phyloP scores from a whole-genome alignment of 257 asterid species.

The Solanum appendiculatum region DNA sequence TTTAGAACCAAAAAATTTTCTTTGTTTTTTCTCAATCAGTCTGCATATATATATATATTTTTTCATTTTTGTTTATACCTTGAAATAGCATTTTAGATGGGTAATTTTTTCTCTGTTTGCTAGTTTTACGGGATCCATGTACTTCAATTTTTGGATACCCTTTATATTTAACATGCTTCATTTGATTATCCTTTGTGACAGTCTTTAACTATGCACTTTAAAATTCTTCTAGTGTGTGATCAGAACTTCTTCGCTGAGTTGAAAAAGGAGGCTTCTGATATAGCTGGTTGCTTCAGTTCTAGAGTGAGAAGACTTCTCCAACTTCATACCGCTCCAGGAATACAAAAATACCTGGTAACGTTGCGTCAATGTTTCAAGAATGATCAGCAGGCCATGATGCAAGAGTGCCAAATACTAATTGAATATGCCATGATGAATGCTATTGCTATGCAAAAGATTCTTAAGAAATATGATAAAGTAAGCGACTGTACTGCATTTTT shows the following conservation, averaged over 20 bases:
- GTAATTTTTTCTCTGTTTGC: not conserved
- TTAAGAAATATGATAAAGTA: conserved; percentile 89
- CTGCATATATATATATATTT: too few species aligned
- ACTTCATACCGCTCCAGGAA: conserved; percentile 45
- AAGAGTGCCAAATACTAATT: conserved; percentile 53
- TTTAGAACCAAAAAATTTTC: not conserved
- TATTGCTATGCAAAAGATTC: conserved; percentile 78
- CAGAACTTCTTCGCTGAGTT: conserved; percentile 68
- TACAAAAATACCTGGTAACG: conserved; percentile 35
- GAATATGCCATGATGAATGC: conserved; percentile 79
- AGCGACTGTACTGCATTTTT: not conserved
- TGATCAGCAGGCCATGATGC: conserved; percentile 43
- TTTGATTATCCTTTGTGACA: not conserved
- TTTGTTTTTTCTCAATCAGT: not conserved
- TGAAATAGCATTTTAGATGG: not conserved
- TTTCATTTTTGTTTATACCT: not conserved
- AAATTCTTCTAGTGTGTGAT: conserved; percentile 54
- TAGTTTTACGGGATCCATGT: not conserved
- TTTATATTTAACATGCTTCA: not conserved
- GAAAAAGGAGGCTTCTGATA: conserved; percentile 74
- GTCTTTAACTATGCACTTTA: not conserved
- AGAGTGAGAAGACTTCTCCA: conserved; percentile 70
- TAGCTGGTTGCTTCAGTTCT: conserved; percentile 72
- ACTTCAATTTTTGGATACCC: not conserved
- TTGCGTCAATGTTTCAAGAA: conserved; percentile 46